Base-by-base conservation (phyloP, 2,329 filamentous ascomycete species). In the Aspergillus uvarum region DNA sequence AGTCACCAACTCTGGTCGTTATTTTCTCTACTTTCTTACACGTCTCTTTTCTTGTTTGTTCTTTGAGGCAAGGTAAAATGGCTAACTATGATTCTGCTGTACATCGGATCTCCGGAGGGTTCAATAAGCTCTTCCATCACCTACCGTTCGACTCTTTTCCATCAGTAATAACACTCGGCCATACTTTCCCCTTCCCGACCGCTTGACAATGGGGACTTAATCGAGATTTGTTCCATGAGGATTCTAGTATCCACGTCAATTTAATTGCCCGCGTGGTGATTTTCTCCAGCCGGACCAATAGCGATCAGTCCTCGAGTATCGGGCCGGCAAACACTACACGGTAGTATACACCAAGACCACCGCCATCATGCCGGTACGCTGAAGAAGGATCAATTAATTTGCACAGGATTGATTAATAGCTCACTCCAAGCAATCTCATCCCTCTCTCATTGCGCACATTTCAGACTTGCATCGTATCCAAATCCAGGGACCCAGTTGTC, bases 401-500 rank as follows among this genome's bases (percentile, higher is more conserved):
- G 16, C 16, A 8, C 14, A n/a, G 6, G 16, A 44, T 44, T 44
- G 38, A 44, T 44, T 44, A n/a, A 44, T 44, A 16, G 38, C 38
- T 44, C 38, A 16, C 38, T n/a, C 38, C 16, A n/a, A 19, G 16
- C 16, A 16, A 44, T 16, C n/a, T 19, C 16, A n/a, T 22, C 10
- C 11, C 42, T 8, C 38, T 47, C 38, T 50, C n/a, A 48, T 32
- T 59, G 26, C 50, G 19, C 53, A 47, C 52, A 38, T 50, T 26
- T 42, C 32, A 60, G 21, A 51, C 26, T 47, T 24, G 26, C 53
- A 55, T 55, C 53, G 58, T 54, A 59, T 52, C 44, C 53, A 52
- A 50, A 59, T 52, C 58, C 53, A 59, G 60, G 52, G 64, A 61
- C 64, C 64, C 64, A 63, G 55, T 60, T 26, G 61, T 63, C 61